These are phyloP conservation scores for Melaleuca alternifolia DNA, from an alignment of 345 rosid genomes.

Conservation along the genomic window DNA sequence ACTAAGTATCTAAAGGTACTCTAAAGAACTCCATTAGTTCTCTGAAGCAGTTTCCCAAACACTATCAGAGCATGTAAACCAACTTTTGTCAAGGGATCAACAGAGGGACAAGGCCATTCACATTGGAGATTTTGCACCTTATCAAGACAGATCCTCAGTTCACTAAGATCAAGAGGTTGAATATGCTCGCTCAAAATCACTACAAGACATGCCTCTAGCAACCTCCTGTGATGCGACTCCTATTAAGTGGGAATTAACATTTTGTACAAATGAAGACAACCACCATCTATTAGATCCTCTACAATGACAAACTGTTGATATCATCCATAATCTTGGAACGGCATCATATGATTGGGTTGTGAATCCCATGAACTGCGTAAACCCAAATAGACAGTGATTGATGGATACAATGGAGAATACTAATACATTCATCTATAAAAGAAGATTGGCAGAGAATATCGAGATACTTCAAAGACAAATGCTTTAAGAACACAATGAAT, in stretches of 20 bases:
- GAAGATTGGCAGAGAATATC: background rate
- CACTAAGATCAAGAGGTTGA: background rate
- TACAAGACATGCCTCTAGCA: background rate
- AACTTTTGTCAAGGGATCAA: background rate
- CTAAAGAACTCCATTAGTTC: background rate
- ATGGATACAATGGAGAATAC: background rate
- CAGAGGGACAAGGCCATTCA: background rate
- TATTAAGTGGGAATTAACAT: background rate
- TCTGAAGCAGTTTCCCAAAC: background rate
- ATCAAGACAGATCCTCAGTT: background rate
- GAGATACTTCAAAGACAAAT: background rate
- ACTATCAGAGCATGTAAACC: background rate
- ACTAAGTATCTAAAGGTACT: background rate
- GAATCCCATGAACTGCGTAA: no score
- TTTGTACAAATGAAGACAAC: background rate
- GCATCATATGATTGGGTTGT: no score
- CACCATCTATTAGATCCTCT: accelerated
- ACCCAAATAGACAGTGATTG: background rate
- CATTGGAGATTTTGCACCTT: background rate
- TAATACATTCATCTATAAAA: background rate
- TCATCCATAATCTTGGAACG: no score
- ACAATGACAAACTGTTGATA: background rate
- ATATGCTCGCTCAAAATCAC: background rate
- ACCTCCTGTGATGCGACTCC: background rate
- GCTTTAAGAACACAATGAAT: background rate